Evolutionary conservation across 108 stramenopile genomes (phyloP).

Genomic region (Cyclotella kingstonii): DNA sequence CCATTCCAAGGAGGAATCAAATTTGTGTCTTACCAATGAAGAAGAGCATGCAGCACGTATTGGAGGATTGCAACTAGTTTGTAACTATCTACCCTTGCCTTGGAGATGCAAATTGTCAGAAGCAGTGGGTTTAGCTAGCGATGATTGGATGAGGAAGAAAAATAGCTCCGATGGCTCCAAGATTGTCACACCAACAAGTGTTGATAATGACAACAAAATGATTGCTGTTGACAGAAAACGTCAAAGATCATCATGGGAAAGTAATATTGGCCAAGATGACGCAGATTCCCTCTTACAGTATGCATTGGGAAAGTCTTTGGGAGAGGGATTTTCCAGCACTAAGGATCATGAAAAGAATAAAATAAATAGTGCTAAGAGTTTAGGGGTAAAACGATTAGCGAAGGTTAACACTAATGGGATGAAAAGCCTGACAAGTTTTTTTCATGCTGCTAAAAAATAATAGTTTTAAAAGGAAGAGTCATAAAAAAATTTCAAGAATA

Average conservation of each 20-base stretch:
- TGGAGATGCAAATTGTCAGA: constrained; percentile 53
- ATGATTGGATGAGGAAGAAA: constrained; percentile 37
- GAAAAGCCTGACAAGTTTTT: constrained; percentile 67
- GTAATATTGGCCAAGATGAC: constrained; percentile 43
- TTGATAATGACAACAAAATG: neutral
- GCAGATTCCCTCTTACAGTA: constrained; percentile 40
- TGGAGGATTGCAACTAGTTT: constrained; percentile 52
- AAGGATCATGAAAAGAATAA: constrained; percentile 25
- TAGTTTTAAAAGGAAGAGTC: neutral
- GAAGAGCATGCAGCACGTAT: constrained; percentile 23
- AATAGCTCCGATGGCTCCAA: too few relatives aligned
- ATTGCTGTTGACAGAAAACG: constrained; percentile 18
- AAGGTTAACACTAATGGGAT: constrained; percentile 80
- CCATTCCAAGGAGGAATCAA: neutral
- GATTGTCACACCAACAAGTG: constrained; percentile 1
- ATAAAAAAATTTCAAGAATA: too few relatives aligned
- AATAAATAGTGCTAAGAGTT: constrained; percentile 37
- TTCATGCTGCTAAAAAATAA: constrained; percentile 44
- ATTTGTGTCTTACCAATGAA: neutral
- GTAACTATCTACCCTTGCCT: constrained; percentile 51
- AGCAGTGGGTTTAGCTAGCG: constrained; percentile 23
- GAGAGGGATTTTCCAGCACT: constrained; percentile 11
- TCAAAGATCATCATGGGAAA: constrained; percentile 34
- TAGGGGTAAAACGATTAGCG: constrained; percentile 58
- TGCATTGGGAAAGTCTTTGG: constrained; percentile 21